Conservation (phyloP, 805 yeast genomes). For the Sungouiozyma intestinalis region DNA sequence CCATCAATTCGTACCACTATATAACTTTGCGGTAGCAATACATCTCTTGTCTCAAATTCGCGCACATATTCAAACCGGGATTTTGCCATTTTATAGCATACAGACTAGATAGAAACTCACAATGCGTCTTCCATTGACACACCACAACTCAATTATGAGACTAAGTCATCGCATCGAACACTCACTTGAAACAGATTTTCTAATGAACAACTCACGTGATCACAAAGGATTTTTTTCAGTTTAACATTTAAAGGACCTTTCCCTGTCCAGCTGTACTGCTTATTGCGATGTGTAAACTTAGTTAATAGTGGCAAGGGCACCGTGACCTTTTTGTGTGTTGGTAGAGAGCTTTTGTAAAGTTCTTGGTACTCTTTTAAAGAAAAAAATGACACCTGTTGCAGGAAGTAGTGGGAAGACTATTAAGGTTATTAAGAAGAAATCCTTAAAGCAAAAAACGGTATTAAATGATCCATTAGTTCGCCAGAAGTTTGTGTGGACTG, state of each 20-base stretch:
- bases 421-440: conserved; percentile 20
- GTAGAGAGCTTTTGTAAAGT: no score
- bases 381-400: neutral
- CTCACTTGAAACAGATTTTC: no score
- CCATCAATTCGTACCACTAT: conserved; percentile 88
- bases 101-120: neutral
- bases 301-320: no score
- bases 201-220: neutral
- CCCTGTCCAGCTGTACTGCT: no score
- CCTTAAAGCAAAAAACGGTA: conserved; percentile 4
- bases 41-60: conserved; percentile 63
- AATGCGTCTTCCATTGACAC: neutral
- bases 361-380: no score
- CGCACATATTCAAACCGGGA: conserved; percentile 83
- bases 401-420: conserved; percentile 13
- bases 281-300: no score
- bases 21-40: conserved; percentile 67
- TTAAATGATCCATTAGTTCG: conserved; percentile 14
- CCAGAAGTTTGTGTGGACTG: conserved; percentile 20
- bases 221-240: neutral
- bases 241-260: neutral
- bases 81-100: conserved; percentile 50
- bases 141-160: neutral
- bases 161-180: neutral
- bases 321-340: no score